Base-by-base conservation (phyloP, 306 rosid genomes). In the Quercus mongolica region DNA sequence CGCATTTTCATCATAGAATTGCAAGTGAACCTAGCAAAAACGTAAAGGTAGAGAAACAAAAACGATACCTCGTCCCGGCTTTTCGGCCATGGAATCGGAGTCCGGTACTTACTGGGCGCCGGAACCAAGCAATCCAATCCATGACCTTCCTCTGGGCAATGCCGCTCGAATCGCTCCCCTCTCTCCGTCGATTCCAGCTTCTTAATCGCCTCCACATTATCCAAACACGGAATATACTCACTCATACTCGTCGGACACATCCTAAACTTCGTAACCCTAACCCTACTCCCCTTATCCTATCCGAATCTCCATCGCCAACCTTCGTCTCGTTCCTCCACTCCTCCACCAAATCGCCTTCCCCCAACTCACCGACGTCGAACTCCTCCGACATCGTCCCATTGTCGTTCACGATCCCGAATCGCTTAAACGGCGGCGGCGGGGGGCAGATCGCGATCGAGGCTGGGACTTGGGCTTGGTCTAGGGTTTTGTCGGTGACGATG, bases 181-280 rank as follows among this genome's bases (percentile, higher is more conserved):
- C 78, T 92, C 26, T 76, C 86, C 19, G 88, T 91, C 4, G 98
- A 90, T 33, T 63, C 75, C 3, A 95, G 90, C 88, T 75, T 84
- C 84, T 75, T 75, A 83, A 91, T 88, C 54, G 93, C 98, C 15
- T 81, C 87, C 5, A 6, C 81, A 74, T 95, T 92, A 81, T 95
- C 99, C 90, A 95, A 87, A 86, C 98, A 95, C 35, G 98, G 99
- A 76, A 95, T 91, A 71, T 86, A 92, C 90, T 95, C 99, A 20
- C 91, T 85, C 97, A 85, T 85, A 52, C 28, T 75, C 18, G 62
- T 70, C 6, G 89, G 79, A 79, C 99, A 95, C 56, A 89, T 75
- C 73, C 79, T 74, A 41, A 95, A 95, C 76, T 77, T 92, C 80
- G 85, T 83, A 26, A 90, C 81, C 33, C 19, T 77, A 15, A 89